Evolutionary conservation across 140 eudicot genomes (phyloP).

Genomic region (Cichorium intybus): DNA sequence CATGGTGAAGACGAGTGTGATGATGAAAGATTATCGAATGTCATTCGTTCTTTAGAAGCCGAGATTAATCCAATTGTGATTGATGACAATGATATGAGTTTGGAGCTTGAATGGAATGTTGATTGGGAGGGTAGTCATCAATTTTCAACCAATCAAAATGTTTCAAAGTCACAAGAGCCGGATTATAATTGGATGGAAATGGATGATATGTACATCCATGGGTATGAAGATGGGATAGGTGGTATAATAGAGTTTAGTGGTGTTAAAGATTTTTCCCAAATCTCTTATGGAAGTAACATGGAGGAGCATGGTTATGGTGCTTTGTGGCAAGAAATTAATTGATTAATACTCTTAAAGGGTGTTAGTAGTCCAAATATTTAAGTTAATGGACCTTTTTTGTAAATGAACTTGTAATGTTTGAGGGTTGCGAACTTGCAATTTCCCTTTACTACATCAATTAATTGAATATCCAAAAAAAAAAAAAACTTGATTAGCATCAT

Average conservation of each 20-base stretch:
- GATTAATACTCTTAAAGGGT: conserved; percentile 6
- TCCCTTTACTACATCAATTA: conserved; percentile 13
- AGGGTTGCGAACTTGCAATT: conserved; percentile 16
- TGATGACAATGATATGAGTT: conserved; percentile 21
- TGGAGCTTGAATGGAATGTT: conserved; percentile 22
- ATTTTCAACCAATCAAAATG: conserved; percentile 18
- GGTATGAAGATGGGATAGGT: conserved; percentile 36
- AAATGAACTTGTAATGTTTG: conserved; percentile 30
- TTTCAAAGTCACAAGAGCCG: conserved; percentile 15
- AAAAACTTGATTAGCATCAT: neutral
- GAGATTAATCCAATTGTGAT: conserved; percentile 42
- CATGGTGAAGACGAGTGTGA: conserved; percentile 40
- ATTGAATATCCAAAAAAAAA: neutral
- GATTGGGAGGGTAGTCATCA: conserved; percentile 32
- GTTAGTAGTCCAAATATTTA: conserved; percentile 23
- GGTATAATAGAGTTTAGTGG: conserved; percentile 35
- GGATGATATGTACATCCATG: conserved; percentile 39
- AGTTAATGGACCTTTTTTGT: conserved; percentile 23
- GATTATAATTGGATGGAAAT: conserved; percentile 48
- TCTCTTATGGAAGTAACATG: conserved; percentile 33
- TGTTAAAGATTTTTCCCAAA: conserved; percentile 38
- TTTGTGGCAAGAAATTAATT: conserved; percentile 46
- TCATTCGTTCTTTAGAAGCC: conserved; percentile 58
- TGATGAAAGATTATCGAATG: conserved; percentile 42
- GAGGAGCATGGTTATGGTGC: conserved; percentile 46